Percentiles rank a stretch among this genome's conserved stretches.
phyloP scores from a whole-genome alignment of 108 stramenopile species.

The Chaetoceros tenuissimus region DNA sequence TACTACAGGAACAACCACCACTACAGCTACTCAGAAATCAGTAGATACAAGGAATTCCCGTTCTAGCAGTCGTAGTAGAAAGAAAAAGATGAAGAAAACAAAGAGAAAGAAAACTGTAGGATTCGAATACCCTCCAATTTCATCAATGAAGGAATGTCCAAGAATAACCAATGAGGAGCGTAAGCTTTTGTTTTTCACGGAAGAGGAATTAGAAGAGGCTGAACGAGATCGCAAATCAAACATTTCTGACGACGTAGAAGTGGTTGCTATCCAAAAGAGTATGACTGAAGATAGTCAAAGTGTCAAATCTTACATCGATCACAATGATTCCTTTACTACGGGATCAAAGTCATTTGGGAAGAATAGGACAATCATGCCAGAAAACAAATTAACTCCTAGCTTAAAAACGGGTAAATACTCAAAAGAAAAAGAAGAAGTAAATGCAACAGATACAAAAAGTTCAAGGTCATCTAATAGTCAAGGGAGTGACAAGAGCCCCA shows the following conservation, averaged over 20 bases:
- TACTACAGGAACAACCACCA: background rate
- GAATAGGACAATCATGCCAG: too few relatives aligned
- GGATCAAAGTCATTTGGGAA: too few relatives aligned
- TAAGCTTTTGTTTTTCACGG: conserved; percentile 58
- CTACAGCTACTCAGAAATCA: too few relatives aligned
- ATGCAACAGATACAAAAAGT: too few relatives aligned
- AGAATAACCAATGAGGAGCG: conserved; percentile 49
- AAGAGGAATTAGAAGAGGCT: conserved; percentile 68
- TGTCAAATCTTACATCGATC: too few relatives aligned
- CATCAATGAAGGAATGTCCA: conserved; percentile 55
- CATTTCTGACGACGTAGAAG: conserved; percentile 70
- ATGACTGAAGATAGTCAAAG: background rate
- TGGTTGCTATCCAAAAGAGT: conserved; percentile 49
- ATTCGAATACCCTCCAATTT: conserved; percentile 74
- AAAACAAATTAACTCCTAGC: too few relatives aligned
- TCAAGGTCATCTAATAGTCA: too few relatives aligned
- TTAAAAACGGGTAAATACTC: too few relatives aligned
- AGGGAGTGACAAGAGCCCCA: too few relatives aligned
- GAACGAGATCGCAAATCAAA: conserved; percentile 70
- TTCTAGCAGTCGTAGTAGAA: background rate
- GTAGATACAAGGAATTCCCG: too few relatives aligned
- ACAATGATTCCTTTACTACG: too few relatives aligned
- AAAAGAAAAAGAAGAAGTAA: too few relatives aligned
- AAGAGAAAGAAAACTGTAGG: conserved; percentile 24
- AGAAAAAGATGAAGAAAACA: conserved; percentile 8